Base-by-base conservation (phyloP, 2,329 filamentous ascomycete genomes). In the Pseudogymnoascus sp. region DNA sequence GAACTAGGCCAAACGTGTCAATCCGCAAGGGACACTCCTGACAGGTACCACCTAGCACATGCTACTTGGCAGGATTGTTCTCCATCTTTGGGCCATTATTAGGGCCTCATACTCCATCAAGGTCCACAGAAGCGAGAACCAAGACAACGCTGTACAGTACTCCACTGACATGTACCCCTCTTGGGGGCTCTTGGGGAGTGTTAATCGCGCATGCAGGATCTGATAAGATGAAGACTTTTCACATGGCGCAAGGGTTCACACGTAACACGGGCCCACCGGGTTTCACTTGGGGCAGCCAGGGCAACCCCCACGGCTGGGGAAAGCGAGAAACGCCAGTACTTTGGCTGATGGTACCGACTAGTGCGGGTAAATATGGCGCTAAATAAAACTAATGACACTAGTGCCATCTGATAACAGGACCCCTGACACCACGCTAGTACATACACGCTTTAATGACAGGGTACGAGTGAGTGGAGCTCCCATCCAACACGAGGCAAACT, bases 401-500 rank as follows among this genome's bases (percentile, higher is more conserved):
- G 43, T 32, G 30, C 43, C 43, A 54, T 50, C 43, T 50, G 43
- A 50, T 54, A 54, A 54, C 25, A 54, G n/a, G 43, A 54, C 43
- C 43, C 25, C 25, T 30, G 43, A 18, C 43, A 5, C 25, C 43
- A 50, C 25, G 25, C n/a, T 18, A 22, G 11, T 8, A 47, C 14
- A 14, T 22, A 22, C 22, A 25, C 22, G 22, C 22, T 25, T 25
- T 5, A 25, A 30, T 9, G 2, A 30, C 25, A 30, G 18, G 25
- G 41, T 11, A 22, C 28, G 7, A 20, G 11, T 2, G 7, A 20
- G 11, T 2, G 5, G n/a, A 32, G 1, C 22, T 30, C 3, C 3
- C 58, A 50, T 63, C 63, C 43, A 59, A 62, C 61, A 62, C 57
- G 41, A 61, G 34, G 25, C 18, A 37, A n/a, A 37, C 57, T 37